Conservation (phyloP, 2,329 filamentous ascomycete genomes). For the Xylaria sp. region DNA sequence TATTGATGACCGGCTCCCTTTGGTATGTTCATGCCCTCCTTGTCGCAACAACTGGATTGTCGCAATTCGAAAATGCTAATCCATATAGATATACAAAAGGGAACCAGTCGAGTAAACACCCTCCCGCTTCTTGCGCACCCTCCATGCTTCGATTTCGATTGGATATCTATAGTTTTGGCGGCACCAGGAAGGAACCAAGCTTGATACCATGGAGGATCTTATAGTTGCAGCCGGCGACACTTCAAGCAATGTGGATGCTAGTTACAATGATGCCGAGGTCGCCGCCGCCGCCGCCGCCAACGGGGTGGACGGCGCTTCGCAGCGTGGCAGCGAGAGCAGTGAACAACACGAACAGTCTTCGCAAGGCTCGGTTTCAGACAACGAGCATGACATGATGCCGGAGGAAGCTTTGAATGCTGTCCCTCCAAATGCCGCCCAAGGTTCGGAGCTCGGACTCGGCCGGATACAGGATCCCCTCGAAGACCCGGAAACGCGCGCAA, state of each 20-base stretch:
- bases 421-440: neutral
- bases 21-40: neutral
- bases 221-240: neutral
- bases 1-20: neutral
- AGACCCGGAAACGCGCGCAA: conserved; percentile 5
- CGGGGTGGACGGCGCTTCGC: conserved; percentile 19
- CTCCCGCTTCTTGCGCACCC: conserved; percentile 14
- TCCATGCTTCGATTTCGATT: neutral
- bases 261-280: conserved; percentile 6
- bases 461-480: conserved; percentile 10
- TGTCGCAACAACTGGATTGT: neutral
- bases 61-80: conserved; percentile 21
- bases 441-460: conserved; percentile 1
- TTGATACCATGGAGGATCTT: conserved; percentile 17
- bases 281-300: neutral
- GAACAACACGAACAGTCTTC: neutral
- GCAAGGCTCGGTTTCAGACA: neutral
- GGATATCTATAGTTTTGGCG: conserved; percentile 4
- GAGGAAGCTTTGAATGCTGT: neutral
- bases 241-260: neutral
- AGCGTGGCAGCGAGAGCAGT: conserved; percentile 3
- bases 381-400: conserved; percentile 2
- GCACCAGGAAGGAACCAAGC: neutral
- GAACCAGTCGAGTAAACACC: conserved; percentile 12
- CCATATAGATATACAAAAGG: neutral